Evolutionary conservation across 2,329 filamentous ascomycete species (phyloP), one percentile per base, ranked within the genome.

Genomic region (Aspergillus quadrilineatus): DNA sequence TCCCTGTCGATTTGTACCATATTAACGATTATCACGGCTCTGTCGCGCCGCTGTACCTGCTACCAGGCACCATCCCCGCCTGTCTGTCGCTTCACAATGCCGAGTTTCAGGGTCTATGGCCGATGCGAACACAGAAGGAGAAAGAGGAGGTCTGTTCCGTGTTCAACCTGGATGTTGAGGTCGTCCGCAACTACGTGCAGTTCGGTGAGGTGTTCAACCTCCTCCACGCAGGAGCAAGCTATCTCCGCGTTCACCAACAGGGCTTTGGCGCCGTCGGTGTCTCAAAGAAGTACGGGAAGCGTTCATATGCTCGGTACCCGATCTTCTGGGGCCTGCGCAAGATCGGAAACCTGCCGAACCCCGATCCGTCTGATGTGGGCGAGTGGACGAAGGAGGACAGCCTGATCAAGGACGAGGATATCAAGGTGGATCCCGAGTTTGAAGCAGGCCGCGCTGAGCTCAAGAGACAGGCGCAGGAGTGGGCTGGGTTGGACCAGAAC

Each of bases 121-220:
- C 85, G 0, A 86, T 88, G 80, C 77, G 85, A 8, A 85, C 80
- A 8, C 77, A 80, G 7, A 79, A 82, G 45, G 85, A 88, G 62
- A 79, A 79, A 55, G 80, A 81, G 41, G 85, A 88, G 68, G 83
- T 88, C 4, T 87, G 84, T 67, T 78, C 79, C 3, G 84, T 88
- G 34, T 88, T 85, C 72, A 87, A 87, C 62, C 73, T 88, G 26
- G 77, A 80, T 12, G 69, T 80, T 9, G 79, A 85, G 6, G 72
- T 84, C 32, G 85, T 83, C 7, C 76, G 79, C 50, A 79, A 80
- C 44, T 88, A 88, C 65, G 81, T 88, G 6, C 85, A 88, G 61
- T 88, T 87, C 61, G 85, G 86, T 44, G 85, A 87, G 60, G 82
- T 88, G 8, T 88, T 88, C 76, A 88, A 89, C 67, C 75, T 89